These are phyloP conservation scores for Calonectria pseudoreteaudii DNA, from an alignment of 2,329 filamentous ascomycete species.

Conservation along the genomic window DNA sequence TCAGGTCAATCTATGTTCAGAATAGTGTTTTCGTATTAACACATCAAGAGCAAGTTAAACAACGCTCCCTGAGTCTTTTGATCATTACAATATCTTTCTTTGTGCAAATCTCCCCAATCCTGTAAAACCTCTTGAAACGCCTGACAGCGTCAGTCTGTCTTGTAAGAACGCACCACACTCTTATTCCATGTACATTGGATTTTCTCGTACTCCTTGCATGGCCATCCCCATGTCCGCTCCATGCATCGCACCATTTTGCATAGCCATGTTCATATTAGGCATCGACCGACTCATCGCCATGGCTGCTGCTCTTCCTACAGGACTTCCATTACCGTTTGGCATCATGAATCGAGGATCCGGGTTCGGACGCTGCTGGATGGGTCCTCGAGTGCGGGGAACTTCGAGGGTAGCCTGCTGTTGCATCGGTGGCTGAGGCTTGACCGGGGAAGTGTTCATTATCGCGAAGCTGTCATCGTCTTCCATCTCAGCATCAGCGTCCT, in stretches of 20 bases:
- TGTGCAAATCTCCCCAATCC: conserved; percentile 20
- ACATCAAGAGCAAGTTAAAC: conserved; percentile 42
- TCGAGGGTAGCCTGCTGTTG: conserved; percentile 58
- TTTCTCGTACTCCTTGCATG: conserved; percentile 59
- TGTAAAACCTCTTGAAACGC: background rate
- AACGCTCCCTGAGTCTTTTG: conserved; percentile 40
- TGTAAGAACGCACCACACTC: conserved; percentile 10
- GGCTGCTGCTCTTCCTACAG: conserved; percentile 49
- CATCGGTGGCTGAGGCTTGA: conserved; percentile 52
- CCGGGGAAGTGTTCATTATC: conserved; percentile 58
- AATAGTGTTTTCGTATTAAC: conserved; percentile 46
- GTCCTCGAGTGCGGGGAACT: conserved; percentile 54
- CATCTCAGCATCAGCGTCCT: conserved; percentile 63
- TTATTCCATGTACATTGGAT: conserved; percentile 66
- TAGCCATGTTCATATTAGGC: conserved; percentile 58
- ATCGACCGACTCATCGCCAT: conserved; percentile 59
- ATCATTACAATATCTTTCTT: conserved; percentile 45
- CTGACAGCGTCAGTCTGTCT: background rate
- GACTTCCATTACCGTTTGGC: conserved; percentile 53
- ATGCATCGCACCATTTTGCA: conserved; percentile 55
- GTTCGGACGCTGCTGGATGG: conserved; percentile 48
- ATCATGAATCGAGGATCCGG: conserved; percentile 57
- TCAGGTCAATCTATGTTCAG: conserved; percentile 10
- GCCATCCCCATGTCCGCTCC: conserved; percentile 58
- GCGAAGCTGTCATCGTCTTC: conserved; percentile 69